Evolutionary conservation across 2,329 filamentous ascomycete species (phyloP).

Genomic region (Pseudogymnoascus sp.): DNA sequence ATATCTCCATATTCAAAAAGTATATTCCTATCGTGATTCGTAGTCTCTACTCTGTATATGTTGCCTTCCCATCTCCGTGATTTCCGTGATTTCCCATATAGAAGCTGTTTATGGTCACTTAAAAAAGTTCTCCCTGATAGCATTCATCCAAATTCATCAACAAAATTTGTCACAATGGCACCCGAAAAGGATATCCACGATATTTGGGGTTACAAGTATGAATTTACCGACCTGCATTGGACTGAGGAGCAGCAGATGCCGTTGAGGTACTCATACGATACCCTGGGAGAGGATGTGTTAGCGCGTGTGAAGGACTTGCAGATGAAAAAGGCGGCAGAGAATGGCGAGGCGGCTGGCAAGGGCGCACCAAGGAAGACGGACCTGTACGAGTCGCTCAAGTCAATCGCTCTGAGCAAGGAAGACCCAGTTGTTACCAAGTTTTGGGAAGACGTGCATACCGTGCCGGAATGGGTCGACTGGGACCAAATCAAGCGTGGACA

Average conservation of each 20-base stretch:
- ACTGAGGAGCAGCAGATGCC: slow-evolving; percentile 48
- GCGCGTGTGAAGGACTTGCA: neutral
- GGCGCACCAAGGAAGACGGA: slow-evolving; percentile 19
- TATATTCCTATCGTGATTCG: neutral
- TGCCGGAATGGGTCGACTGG: slow-evolving; percentile 63
- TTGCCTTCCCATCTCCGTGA: neutral
- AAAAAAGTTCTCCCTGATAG: neutral
- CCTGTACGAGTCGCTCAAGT: slow-evolving; percentile 19
- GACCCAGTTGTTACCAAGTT: slow-evolving; percentile 30
- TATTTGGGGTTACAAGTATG: slow-evolving; percentile 56
- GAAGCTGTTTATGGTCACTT: neutral
- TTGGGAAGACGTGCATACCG: slow-evolving; percentile 50
- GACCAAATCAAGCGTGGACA: slow-evolving; percentile 56
- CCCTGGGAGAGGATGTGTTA: slow-evolving; percentile 49
- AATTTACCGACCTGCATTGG: slow-evolving; percentile 56
- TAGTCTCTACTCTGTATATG: neutral
- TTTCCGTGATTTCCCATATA: neutral
- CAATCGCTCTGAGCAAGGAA: neutral
- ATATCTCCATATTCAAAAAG: neutral
- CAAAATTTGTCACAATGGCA: neutral
- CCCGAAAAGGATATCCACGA: neutral
- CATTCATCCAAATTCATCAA: neutral
- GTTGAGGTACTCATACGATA: slow-evolving; percentile 58
- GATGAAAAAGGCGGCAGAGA: slow-evolving; percentile 2
- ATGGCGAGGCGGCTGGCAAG: neutral